Evolutionary conservation across 768 basidiomycete genomes (phyloP).

Genomic region (Russula brevipes): DNA sequence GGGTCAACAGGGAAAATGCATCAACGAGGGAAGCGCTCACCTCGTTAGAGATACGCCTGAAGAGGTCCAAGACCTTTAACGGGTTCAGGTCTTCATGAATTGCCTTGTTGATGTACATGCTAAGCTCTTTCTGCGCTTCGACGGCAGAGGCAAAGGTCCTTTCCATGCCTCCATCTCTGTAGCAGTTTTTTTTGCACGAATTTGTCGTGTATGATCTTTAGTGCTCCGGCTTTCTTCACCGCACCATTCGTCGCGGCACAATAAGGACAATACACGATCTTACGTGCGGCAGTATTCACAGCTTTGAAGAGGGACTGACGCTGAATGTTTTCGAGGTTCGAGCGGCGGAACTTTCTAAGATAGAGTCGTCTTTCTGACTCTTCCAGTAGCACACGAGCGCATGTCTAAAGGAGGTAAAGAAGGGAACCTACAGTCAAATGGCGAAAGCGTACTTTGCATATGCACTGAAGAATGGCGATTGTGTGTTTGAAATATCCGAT

Average conservation of each 20-base stretch:
- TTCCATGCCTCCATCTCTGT: conserved; percentile 88
- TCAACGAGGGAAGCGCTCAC: conserved; percentile 36
- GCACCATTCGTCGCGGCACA: conserved; percentile 91
- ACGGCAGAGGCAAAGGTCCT: conserved; percentile 75
- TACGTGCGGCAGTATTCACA: conserved; percentile 82
- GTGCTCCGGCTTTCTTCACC: conserved; percentile 90
- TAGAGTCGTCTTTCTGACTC: conserved; percentile 80
- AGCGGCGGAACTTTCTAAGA: conserved; percentile 86
- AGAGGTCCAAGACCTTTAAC: conserved; percentile 86
- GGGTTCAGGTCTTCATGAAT: conserved; percentile 92
- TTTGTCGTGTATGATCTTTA: conserved; percentile 98
- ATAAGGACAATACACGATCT: conserved; percentile 87
- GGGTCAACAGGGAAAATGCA: background rate
- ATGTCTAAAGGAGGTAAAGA: conserved; percentile 49
- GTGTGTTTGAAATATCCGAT: conserved; percentile 98
- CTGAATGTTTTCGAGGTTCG: conserved; percentile 88
- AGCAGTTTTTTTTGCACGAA: conserved; percentile 88
- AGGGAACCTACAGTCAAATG: background rate
- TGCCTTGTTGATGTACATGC: conserved; percentile 78
- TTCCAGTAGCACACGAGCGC: conserved; percentile 84
- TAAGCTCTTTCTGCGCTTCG: conserved; percentile 83
- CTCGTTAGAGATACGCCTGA: conserved; percentile 88
- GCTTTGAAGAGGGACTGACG: conserved; percentile 76
- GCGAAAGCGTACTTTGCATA: conserved; percentile 77
- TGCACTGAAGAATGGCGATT: conserved; percentile 87